Evolutionary conservation across 2,329 filamentous ascomycete species (phyloP), one percentile per base, ranked within the genome.

Genomic region (Aspergillus sojae): DNA sequence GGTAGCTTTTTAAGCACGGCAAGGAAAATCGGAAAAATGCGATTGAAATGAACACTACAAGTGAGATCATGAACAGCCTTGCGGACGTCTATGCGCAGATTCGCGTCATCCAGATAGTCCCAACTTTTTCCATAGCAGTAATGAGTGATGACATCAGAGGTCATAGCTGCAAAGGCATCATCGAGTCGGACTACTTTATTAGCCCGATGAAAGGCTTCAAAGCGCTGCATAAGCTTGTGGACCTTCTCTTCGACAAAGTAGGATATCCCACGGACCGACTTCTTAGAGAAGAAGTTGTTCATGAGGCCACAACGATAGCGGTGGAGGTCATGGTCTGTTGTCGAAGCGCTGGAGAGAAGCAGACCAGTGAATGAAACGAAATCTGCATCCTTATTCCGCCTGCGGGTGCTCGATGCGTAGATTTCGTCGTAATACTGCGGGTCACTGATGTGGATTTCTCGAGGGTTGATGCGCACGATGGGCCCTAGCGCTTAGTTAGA

Each of bases 281-380:
- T 71, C 41, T 73, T 76, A 2, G 81, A 82, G 66, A 83, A 84
- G 70, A 81, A 83, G 0, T 72, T 75, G 60, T 76, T 80, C 55
- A 84, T 63, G 2, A 79, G 72, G 4, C 65, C 73, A 16, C 82
- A 78, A 3, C 82, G 78, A 21, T 75, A 69, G 2, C 79, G 77
- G 64, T 84, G 82, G 7, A 76, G 68, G 26, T 80, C 74, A 62
- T 81, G 77, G 9, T 72, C 67, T n/a, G 78, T 70, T 0, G 80
- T 83, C 5, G 73, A 62, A 7, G 79, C 61, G 6, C 68, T 61
- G 1, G 72, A 71, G 1, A 34, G 21, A 0, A 65, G 68, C 3
- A 64, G 41, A 4, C 62, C 64, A 7, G 66, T 64, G 16, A 63
- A 60, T 10, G 60, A 28, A 10, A 67, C 65, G 4, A 60, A 67